Conservation (phyloP, 2,329 filamentous ascomycete species). For the Didymella arachidicola region DNA sequence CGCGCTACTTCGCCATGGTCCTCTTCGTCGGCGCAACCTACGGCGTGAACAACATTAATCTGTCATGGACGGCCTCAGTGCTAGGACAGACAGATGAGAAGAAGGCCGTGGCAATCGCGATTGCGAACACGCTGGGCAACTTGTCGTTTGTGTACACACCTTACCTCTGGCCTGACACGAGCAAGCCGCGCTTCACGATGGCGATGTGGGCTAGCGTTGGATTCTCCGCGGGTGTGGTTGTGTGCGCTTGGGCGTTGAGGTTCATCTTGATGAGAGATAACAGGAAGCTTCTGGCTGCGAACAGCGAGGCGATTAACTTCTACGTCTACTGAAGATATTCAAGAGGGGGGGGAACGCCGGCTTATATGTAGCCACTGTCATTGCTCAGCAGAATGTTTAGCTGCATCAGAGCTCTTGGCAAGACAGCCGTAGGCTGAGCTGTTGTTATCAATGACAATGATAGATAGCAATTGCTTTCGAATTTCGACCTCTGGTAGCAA, state of each 20-base stretch:
- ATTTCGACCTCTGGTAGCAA: no score
- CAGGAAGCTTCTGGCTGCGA: constrained; percentile 28
- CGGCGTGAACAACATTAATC: constrained; percentile 44
- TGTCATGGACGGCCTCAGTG: constrained; percentile 51
- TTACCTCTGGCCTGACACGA: constrained; percentile 25
- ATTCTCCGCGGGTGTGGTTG: constrained; percentile 22
- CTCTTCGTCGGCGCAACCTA: constrained; percentile 44
- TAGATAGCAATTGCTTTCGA: no score
- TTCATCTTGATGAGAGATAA: constrained; percentile 30
- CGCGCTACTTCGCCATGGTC: constrained; percentile 44
- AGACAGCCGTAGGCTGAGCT: no score
- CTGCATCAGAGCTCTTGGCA: no score
- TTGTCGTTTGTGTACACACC: constrained; percentile 45
- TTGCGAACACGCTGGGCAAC: constrained; percentile 53
- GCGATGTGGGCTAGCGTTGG: constrained; percentile 27
- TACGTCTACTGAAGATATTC: constrained; percentile 30
- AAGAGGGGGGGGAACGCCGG: not conserved
- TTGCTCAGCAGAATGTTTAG: no score
- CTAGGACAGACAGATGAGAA: constrained; percentile 53
- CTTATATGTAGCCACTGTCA: no score
- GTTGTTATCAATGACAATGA: no score
- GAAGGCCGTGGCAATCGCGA: constrained; percentile 50
- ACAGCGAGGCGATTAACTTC: constrained; percentile 30
- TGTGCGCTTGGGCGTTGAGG: constrained; percentile 28
- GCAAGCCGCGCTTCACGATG: constrained; percentile 24